Conservation (phyloP, 208 protist genomes). For the Blechomonas ayalai region DNA sequence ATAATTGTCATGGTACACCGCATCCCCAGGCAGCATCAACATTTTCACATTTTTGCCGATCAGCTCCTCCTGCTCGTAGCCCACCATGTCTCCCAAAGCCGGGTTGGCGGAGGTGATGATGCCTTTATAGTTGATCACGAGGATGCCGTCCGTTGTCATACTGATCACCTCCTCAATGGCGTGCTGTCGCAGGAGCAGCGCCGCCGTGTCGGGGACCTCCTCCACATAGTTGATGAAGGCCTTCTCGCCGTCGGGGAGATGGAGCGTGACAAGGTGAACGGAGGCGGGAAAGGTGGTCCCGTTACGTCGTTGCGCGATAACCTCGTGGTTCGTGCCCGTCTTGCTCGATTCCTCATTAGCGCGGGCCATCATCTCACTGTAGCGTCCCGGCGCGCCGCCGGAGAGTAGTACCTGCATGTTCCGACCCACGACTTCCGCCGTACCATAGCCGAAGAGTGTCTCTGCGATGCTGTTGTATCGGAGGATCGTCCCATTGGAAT, state of each 20-base stretch:
- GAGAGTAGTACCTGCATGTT: constrained; percentile 9
- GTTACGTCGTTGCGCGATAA: constrained; percentile 5
- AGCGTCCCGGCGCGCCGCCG: not conserved
- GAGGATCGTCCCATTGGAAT: constrained; percentile 11
- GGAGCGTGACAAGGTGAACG: constrained; percentile 1
- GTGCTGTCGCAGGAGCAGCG: constrained; percentile 2
- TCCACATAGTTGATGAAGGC: constrained; percentile 13
- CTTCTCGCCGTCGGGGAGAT: constrained; percentile 5
- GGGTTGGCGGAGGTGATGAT: constrained; percentile 6
- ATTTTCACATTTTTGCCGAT: constrained; percentile 9
- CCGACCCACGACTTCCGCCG: constrained; percentile 7
- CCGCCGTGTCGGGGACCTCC: constrained; percentile 3
- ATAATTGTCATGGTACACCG: constrained; percentile 10
- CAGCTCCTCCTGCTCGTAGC: constrained; percentile 12
- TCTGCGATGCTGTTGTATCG: constrained; percentile 14
- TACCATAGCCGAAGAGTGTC: constrained; percentile 12
- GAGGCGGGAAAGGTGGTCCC: constrained; percentile 13
- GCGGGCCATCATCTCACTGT: constrained; percentile 1
- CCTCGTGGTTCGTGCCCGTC: constrained; percentile 2
- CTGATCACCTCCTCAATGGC: constrained; percentile 4
- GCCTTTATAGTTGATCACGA: constrained; percentile 9
- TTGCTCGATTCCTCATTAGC: not conserved
- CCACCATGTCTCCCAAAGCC: constrained; percentile 3
- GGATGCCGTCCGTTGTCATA: constrained; percentile 5
- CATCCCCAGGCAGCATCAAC: constrained; percentile 8